These are phyloP conservation scores for Gnaphalium uliginosum DNA, from an alignment of 129 eudicot genomes.

Conservation along the genomic window DNA sequence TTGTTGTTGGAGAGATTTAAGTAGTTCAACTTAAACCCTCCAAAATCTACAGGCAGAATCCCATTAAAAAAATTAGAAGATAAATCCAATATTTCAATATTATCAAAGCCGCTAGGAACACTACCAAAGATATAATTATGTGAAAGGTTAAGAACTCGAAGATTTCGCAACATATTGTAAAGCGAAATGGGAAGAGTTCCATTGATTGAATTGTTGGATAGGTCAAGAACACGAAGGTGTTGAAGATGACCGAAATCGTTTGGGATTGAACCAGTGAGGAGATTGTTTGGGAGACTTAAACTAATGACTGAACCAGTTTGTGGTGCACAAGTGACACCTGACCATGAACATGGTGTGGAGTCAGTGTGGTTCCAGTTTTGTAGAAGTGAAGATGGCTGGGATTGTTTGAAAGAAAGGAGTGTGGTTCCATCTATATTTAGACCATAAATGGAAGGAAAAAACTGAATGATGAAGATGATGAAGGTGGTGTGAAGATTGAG, in stretches of 20 bases:
- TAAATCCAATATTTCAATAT: slow-evolving; percentile 53
- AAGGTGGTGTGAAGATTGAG: not conserved
- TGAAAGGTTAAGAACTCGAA: slow-evolving; percentile 51
- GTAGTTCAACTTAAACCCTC: slow-evolving; percentile 53
- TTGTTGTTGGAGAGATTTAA: slow-evolving; percentile 72
- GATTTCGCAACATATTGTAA: slow-evolving; percentile 36
- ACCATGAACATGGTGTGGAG: slow-evolving; percentile 77
- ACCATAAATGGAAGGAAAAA: slow-evolving; percentile 41
- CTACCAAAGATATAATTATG: slow-evolving; percentile 58
- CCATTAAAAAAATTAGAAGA: slow-evolving; percentile 67
- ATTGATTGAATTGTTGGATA: slow-evolving; percentile 65
- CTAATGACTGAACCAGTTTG: slow-evolving; percentile 44
- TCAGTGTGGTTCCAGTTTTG: slow-evolving; percentile 68
- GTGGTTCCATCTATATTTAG: slow-evolving; percentile 70
- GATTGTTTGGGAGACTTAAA: slow-evolving; percentile 53
- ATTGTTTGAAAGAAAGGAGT: slow-evolving; percentile 73
- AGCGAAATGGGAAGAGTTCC: slow-evolving; percentile 73
- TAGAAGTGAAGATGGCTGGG: slow-evolving; percentile 63
- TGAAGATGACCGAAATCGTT: slow-evolving; percentile 51
- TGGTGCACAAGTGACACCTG: slow-evolving; percentile 69
- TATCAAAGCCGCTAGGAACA: slow-evolving; percentile 55
- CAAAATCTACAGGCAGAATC: slow-evolving; percentile 56
- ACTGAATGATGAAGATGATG: slow-evolving; percentile 16
- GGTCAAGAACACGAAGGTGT: slow-evolving; percentile 60
- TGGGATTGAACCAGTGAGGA: slow-evolving; percentile 68